Conservation (phyloP, 805 yeast genomes). For the Priceomyces haplophilus region DNA sequence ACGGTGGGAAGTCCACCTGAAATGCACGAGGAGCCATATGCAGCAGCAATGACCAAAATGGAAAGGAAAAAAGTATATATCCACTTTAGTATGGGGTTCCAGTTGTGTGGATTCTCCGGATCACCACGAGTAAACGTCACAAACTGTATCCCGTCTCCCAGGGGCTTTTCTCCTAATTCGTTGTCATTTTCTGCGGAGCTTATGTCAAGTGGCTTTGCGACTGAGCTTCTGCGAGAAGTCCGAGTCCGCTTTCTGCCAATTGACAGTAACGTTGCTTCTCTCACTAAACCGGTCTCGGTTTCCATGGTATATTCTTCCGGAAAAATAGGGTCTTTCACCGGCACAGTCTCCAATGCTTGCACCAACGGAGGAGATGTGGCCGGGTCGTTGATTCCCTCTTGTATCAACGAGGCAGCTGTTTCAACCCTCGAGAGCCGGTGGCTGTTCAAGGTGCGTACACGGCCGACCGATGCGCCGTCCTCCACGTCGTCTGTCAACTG, state of each 20-base stretch:
- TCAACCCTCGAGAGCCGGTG: conserved; percentile 57
- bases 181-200: conserved; percentile 21
- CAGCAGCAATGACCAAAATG: conserved; percentile 77
- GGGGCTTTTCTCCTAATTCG: conserved; percentile 7
- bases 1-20: conserved; percentile 80
- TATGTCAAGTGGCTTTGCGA: background rate
- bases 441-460: conserved; percentile 14
- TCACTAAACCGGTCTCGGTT: conserved; percentile 85
- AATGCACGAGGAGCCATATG: conserved; percentile 89
- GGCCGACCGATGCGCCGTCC: background rate
- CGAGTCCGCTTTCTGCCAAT: conserved; percentile 49
- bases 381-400: conserved; percentile 55
- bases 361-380: conserved; percentile 13
- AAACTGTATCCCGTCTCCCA: conserved; percentile 66
- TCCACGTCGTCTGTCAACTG: conserved; percentile 1
- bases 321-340: conserved; percentile 65
- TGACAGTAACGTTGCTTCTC: conserved; percentile 65
- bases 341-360: conserved; percentile 47
- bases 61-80: conserved; percentile 66
- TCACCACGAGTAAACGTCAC: conserved; percentile 79
- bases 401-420: conserved; percentile 65
- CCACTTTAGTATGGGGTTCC: conserved; percentile 62
- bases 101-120: conserved; percentile 88
- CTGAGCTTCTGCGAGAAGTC: background rate
- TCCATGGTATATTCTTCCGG: conserved; percentile 92